phyloP scores from a whole-genome alignment of 2,329 filamentous ascomycete genomes.

The Talaromyces sp. region DNA sequence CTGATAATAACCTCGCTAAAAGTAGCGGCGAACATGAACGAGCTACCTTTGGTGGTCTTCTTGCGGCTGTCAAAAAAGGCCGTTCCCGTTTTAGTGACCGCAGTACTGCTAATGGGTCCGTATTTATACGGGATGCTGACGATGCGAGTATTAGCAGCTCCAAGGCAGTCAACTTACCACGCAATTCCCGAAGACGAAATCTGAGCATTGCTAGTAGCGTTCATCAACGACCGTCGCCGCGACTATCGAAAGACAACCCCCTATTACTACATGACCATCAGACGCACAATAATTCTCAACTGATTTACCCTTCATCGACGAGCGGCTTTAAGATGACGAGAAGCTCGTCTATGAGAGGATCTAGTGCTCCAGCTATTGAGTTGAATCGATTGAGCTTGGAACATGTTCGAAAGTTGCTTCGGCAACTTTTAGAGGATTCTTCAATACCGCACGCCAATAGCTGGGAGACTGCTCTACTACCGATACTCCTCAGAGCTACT shows the following conservation, averaged over 20 bases:
- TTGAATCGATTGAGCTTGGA: slow-evolving; percentile 82
- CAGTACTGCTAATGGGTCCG: slow-evolving; percentile 67
- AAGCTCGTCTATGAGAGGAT: slow-evolving; percentile 77
- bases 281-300: slow-evolving; percentile 39
- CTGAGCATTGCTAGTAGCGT: slow-evolving; percentile 76
- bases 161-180: slow-evolving; percentile 57
- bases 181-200: slow-evolving; percentile 70
- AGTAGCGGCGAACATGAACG: slow-evolving; percentile 70
- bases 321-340: slow-evolving; percentile 58
- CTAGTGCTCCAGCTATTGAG: slow-evolving; percentile 70
- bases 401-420: slow-evolving; percentile 80
- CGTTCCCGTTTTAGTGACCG: slow-evolving; percentile 71
- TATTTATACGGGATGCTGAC: slow-evolving; percentile 63
- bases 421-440: slow-evolving; percentile 76
- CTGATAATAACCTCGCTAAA: slow-evolving; percentile 59
- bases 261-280: slow-evolving; percentile 33
- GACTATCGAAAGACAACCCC: slow-evolving; percentile 58
- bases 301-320: slow-evolving; percentile 31
- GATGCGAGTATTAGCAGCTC: slow-evolving; percentile 62
- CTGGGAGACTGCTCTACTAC: slow-evolving; percentile 88
- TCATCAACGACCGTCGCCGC: slow-evolving; percentile 68
- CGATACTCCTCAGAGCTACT: slow-evolving; percentile 84
- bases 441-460: slow-evolving; percentile 67
- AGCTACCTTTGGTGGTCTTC: slow-evolving; percentile 66
- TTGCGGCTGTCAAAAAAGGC: slow-evolving; percentile 71